Evolutionary conservation across 352 stramenopile genomes (phyloP).

Genomic region (Globisporangium lucens): DNA sequence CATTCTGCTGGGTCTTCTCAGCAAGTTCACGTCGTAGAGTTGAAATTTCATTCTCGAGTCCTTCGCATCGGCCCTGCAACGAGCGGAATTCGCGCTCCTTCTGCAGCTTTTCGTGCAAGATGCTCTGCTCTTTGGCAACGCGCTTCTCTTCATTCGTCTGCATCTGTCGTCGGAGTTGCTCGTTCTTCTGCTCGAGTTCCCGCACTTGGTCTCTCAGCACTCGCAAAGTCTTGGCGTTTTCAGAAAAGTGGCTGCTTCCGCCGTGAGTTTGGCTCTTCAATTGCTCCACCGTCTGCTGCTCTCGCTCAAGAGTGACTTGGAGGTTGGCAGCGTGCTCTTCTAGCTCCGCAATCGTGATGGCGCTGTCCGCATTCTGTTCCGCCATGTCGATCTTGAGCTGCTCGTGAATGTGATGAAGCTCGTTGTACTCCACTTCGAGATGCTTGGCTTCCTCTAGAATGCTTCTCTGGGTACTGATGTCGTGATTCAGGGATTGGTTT

Average conservation of each 20-base stretch:
- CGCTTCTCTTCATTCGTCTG: slow-evolving; percentile 35
- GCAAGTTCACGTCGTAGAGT: slow-evolving; percentile 21
- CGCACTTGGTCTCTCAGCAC: slow-evolving; percentile 20
- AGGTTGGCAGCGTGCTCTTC: slow-evolving; percentile 57
- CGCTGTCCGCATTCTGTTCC: slow-evolving; percentile 31
- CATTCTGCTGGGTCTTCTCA: slow-evolving; percentile 18
- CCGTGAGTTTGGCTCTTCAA: slow-evolving; percentile 36
- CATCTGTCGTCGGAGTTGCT: slow-evolving; percentile 32
- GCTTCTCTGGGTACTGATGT: slow-evolving; percentile 19
- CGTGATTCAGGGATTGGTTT: slow-evolving; percentile 35
- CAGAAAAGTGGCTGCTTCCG: slow-evolving; percentile 26
- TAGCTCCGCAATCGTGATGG: slow-evolving; percentile 28
- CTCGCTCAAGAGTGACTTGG: slow-evolving; percentile 55
- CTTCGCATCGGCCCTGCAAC: slow-evolving; percentile 30
- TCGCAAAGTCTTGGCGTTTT: slow-evolving; percentile 19
- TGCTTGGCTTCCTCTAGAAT: slow-evolving; percentile 18
- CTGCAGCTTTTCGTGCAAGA: slow-evolving; percentile 50
- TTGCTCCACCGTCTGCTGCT: slow-evolving; percentile 46
- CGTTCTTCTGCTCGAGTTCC: slow-evolving; percentile 33
- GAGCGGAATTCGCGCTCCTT: slow-evolving; percentile 45
- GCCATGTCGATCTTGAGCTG: slow-evolving; percentile 34
- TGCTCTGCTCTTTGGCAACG: slow-evolving; percentile 38
- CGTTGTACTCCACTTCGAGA: slow-evolving; percentile 25
- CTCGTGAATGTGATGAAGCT: slow-evolving; percentile 35
- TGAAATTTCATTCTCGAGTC: slow-evolving; percentile 25